phyloP scores from a whole-genome alignment of 208 protist species.

The Trypanosoma cruzi region DNA sequence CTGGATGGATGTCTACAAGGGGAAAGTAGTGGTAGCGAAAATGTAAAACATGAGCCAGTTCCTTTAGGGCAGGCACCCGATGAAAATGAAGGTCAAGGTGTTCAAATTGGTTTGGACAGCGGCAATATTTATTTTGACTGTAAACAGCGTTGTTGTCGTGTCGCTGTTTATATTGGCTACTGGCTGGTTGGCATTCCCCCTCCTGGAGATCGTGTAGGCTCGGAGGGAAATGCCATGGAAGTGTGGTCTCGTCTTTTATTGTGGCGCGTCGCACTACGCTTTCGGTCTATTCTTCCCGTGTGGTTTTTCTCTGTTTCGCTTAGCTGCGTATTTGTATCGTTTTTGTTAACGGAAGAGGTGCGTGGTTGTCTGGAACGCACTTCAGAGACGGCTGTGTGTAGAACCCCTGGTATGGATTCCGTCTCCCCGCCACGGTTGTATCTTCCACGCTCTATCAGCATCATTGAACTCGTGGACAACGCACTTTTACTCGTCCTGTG shows the following conservation, averaged over 20 bases:
- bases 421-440: not conserved
- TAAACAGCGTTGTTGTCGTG: not conserved
- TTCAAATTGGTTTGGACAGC: not conserved
- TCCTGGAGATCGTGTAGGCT: not conserved
- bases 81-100: not conserved
- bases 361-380: slow-evolving; percentile 6
- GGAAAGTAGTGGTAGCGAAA: not conserved
- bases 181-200: slow-evolving; percentile 4
- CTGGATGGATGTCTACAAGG: not conserved
- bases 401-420: not conserved
- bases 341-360: not conserved
- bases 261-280: slow-evolving; percentile 9
- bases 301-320: slow-evolving; percentile 1
- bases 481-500: slow-evolving; percentile 12
- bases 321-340: not conserved
- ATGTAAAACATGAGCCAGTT: not conserved
- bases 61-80: not conserved
- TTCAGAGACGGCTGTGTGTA: slow-evolving; percentile 18
- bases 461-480: slow-evolving; percentile 17
- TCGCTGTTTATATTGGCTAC: not conserved
- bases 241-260: slow-evolving; percentile 13
- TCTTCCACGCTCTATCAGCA: slow-evolving; percentile 15
- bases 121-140: not conserved
- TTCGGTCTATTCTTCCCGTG: not conserved
- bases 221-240: not conserved